A percentile compares a stretch with the other conserved stretches of the same genome.
phyloP scores from a whole-genome alignment of 495 filamentous ascomycete species.

The Lophium mytilinum region DNA sequence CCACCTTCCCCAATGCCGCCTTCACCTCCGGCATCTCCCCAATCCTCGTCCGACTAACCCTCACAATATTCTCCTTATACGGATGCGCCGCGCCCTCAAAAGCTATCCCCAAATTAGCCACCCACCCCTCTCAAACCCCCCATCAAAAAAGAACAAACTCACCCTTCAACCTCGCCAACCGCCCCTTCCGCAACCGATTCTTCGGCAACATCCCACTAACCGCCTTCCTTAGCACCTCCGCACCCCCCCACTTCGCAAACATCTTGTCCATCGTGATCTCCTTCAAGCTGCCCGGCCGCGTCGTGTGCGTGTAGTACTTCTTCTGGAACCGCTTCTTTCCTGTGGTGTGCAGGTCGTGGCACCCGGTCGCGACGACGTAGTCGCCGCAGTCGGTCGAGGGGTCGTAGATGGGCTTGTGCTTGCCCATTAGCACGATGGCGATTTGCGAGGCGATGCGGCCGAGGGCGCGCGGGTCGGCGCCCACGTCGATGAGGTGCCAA shows the following conservation, averaged over 20 bases:
- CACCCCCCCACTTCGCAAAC: conserved; percentile 89
- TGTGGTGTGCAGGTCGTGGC: conserved; percentile 76
- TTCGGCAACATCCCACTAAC: conserved; percentile 97
- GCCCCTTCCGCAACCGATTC: conserved; percentile 79
- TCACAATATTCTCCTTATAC: conserved; percentile 80
- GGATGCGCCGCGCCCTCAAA: conserved; percentile 90
- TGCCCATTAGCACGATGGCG: conserved; percentile 90
- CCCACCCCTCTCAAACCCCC: background rate
- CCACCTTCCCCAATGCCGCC: conserved; percentile 25
- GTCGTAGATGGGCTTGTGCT: conserved; percentile 98
- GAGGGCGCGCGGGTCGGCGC: conserved; percentile 52
- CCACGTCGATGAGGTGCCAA: conserved; percentile 85
- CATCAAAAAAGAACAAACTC: conserved; percentile 26
- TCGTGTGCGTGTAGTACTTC: conserved; percentile 89
- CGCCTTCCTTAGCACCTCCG: conserved; percentile 84
- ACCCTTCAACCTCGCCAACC: conserved; percentile 85
- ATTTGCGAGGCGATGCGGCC: conserved; percentile 89
- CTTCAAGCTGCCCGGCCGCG: conserved; percentile 76
- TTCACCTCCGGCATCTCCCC: conserved; percentile 40
- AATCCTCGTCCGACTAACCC: conserved; percentile 34
- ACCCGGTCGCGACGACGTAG: conserved; percentile 91
- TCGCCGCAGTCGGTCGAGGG: conserved; percentile 93
- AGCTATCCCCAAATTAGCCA: conserved; percentile 39
- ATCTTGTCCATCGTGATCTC: conserved; percentile 89
- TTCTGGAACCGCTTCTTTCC: conserved; percentile 91